Base-by-base conservation (phyloP, 257 asterid species). In the Verbena officinalis region DNA sequence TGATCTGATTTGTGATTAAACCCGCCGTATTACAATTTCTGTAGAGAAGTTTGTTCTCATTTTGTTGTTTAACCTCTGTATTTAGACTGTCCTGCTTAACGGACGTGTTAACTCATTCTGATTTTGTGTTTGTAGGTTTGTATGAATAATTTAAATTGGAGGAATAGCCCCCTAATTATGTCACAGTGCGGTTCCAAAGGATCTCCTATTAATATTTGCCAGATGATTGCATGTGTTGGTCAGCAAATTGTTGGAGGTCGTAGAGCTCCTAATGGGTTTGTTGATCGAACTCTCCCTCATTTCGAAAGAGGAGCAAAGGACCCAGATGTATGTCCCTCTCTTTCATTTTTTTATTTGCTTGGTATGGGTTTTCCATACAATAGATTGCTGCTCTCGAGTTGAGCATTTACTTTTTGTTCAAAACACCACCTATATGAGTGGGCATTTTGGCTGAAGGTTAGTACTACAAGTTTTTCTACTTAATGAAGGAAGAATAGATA, bases 181-280 rank as follows among this genome's bases (percentile, higher is more conserved):
- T 90, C 97, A 27, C 95, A 85, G 46, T 93, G 99, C 84, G 99
- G 99, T 74, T 93, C 99, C 69, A 93, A 93, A 81, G 99, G 99
- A 73, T 90, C 97, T 73, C 95, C 90, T 16, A 86, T 87, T 66
- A 93, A 93, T 74, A 90, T 93, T 70, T 83, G 96, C 81, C 99
- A 93, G 92, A 93, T 93, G 99, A 77, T 90, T 80, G 97, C 95
- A 27, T 93, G 99, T 23, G 99, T 93, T 53, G 99, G 99, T 56
- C 99, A 93, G 81, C 99, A 93, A 67, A 73, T 81, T 51, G 99
- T 93, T 64, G 99, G 99, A 34, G 99, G 99, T 39, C 89, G 72
- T 50, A 84, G 99, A 72, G 96, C 99, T 70, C 97, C 99, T 55
- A 85, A 93, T 73, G 99, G 99, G 70, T 93, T 93, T 74, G 74